phyloP scores from a whole-genome alignment of 202 grass and related monocot genomes.

The Bolboschoenoplectus hybrid region DNA sequence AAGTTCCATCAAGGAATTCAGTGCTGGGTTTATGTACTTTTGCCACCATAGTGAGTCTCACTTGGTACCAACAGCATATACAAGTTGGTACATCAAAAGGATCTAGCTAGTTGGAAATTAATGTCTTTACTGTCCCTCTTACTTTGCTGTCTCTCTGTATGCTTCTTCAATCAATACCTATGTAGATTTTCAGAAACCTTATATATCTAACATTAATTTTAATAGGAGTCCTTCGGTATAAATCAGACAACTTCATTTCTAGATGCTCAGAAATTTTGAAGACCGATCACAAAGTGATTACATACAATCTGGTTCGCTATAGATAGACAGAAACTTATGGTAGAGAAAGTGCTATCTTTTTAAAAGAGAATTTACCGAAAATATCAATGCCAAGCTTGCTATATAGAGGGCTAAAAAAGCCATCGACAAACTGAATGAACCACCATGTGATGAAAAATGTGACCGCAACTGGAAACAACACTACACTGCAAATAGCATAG shows the following conservation, averaged over 20 bases:
- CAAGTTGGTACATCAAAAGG: not conserved
- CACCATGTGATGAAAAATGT: slow-evolving; percentile 99
- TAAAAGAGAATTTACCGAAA: slow-evolving; percentile 66
- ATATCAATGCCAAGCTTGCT: slow-evolving; percentile 80
- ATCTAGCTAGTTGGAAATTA: not conserved
- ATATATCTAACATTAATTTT: not conserved
- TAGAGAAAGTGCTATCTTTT: not conserved
- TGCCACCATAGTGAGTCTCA: not conserved
- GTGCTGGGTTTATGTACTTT: slow-evolving; percentile 5
- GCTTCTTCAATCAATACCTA: slow-evolving; percentile 13
- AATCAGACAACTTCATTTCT: not conserved
- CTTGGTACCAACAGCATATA: slow-evolving; percentile 13
- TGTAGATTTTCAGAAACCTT: slow-evolving; percentile 12
- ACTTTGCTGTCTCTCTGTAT: not conserved
- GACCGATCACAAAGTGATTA: not conserved
- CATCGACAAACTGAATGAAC: slow-evolving; percentile 99
- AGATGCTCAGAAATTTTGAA: not conserved
- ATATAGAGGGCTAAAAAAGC: slow-evolving; percentile 99
- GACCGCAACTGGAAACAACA: slow-evolving; percentile 94
- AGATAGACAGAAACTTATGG: not conserved
- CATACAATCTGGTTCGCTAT: not conserved
- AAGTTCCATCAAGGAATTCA: not conserved
- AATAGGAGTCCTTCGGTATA: not conserved
- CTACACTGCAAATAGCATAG: slow-evolving; percentile 68
- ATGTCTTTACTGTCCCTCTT: not conserved